A percentile compares a stretch with the other conserved stretches of the same genome.
Conservation (phyloP, 2,329 filamentous ascomycete species). For the Colletotrichum aenigma region DNA sequence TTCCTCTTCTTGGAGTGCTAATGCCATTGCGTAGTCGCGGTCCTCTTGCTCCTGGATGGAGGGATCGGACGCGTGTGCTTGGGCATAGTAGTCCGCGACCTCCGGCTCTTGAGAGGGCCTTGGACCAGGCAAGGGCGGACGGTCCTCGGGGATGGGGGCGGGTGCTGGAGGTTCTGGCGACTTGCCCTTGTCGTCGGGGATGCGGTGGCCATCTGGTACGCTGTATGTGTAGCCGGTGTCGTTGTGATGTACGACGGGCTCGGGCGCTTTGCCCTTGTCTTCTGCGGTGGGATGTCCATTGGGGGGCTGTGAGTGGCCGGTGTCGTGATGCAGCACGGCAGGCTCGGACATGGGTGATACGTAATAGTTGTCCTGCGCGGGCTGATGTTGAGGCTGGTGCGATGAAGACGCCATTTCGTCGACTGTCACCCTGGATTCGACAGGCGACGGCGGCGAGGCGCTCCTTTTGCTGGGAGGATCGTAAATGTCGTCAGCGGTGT, state of each 20-base stretch:
- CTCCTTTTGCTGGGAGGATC: neutral
- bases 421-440: neutral
- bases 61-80: neutral
- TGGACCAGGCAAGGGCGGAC: neutral
- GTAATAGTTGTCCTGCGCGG: neutral
- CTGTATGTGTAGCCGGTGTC: neutral
- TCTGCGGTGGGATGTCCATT: neutral
- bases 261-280: slow-evolving; percentile 1
- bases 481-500: neutral
- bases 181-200: neutral
- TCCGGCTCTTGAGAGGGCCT: neutral
- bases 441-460: neutral
- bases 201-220: neutral
- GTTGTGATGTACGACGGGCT: neutral
- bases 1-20: slow-evolving; percentile 15
- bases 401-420: neutral
- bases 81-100: slow-evolving; percentile 8
- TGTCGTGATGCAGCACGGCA: neutral
- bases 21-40: slow-evolving; percentile 14
- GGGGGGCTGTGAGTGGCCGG: neutral
- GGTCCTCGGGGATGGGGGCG: neutral
- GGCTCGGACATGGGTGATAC: slow-evolving; percentile 1
- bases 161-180: neutral
- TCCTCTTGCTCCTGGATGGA: slow-evolving; percentile 12
- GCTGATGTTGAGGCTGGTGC: neutral